A percentile compares a stretch with the other conserved stretches of the same genome.
Evolutionary conservation across 257 asterid species (phyloP).

Genomic region (Schizonepeta tenuifolia): DNA sequence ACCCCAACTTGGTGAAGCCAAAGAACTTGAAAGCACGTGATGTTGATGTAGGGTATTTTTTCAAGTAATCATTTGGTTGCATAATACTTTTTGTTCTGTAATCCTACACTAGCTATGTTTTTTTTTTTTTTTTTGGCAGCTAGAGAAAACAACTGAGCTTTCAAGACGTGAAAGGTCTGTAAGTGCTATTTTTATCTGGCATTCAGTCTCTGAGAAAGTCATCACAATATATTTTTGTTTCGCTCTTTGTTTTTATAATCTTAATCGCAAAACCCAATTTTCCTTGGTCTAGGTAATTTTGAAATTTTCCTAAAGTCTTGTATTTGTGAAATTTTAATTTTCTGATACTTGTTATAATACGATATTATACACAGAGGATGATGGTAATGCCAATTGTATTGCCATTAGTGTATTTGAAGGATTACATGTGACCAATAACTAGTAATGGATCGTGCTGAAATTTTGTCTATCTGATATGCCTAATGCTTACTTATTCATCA

Average conservation of each 20-base stretch:
- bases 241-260: neutral
- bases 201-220: conserved; percentile 16
- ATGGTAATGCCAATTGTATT: neutral
- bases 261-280: neutral
- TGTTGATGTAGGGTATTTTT: conserved; percentile 56
- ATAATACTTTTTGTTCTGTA: neutral
- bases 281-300: neutral
- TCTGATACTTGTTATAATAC: neutral
- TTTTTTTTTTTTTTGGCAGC: conserved; percentile 38
- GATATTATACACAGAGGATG: no score
- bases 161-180: conserved; percentile 82
- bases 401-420: neutral
- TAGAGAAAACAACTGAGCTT: conserved; percentile 83
- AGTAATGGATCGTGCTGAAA: neutral
- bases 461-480: neutral
- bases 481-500: neutral
- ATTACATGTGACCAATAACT: neutral
- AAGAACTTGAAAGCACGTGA: conserved; percentile 80
- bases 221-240: neutral
- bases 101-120: conserved; percentile 6
- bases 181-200: neutral
- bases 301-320: neutral
- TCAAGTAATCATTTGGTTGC: neutral
- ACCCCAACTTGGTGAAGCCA: conserved; percentile 76
- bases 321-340: no score